Percentiles rank a stretch among this genome's conserved stretches.
These are phyloP conservation scores for Mrakia frigida DNA, from an alignment of 768 basidiomycete genomes.

Conservation along the genomic window DNA sequence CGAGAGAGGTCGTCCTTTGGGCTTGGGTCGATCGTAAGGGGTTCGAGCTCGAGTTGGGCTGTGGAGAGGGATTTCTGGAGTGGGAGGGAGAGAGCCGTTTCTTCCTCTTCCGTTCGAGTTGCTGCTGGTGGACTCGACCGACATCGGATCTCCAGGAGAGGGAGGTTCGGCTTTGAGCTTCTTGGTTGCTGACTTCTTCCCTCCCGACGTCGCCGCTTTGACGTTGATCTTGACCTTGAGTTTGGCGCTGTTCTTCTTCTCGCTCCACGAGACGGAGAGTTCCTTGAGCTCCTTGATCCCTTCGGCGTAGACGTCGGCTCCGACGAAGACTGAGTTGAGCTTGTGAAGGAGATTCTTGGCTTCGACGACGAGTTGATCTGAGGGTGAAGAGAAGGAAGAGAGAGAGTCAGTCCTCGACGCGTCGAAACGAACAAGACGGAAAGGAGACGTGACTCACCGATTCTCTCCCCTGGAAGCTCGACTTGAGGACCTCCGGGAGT, in stretches of 20 bases:
- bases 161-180: background rate
- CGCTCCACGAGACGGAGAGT: constrained; percentile 5
- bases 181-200: background rate
- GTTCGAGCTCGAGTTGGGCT: background rate
- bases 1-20: background rate
- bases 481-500: background rate
- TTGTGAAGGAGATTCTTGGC: background rate
- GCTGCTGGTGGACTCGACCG: background rate
- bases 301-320: constrained; percentile 1
- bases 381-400: too few relatives aligned
- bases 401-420: background rate
- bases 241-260: background rate
- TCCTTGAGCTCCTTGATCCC: constrained; percentile 4
- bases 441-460: background rate
- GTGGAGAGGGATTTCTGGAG: background rate
- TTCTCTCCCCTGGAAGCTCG: background rate
- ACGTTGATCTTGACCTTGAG: constrained; percentile 18
- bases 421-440: background rate
- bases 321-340: constrained; percentile 1
- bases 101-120: background rate
- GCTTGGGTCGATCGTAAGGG: background rate
- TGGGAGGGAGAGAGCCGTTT: background rate
- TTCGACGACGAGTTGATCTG: background rate
- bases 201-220: background rate
- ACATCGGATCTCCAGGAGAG: background rate